phyloP scores from a whole-genome alignment of 441 rosid species.

The Sinapis alba region DNA sequence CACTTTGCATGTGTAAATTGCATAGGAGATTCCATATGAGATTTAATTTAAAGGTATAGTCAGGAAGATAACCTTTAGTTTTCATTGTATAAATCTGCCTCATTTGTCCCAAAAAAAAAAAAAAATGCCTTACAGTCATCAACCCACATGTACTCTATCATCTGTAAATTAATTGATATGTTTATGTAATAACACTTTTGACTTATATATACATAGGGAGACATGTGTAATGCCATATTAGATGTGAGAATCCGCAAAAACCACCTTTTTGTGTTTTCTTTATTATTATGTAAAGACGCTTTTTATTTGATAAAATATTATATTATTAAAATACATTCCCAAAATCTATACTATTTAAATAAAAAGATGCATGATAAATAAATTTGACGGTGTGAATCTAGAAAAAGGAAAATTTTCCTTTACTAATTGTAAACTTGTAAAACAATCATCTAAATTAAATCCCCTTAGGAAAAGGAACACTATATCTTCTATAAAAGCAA shows the following conservation, averaged over 20 bases:
- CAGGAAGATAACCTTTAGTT: conserved; percentile 13
- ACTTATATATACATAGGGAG: too few species aligned
- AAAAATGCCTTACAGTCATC: not conserved
- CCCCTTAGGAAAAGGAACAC: conserved; percentile 1
- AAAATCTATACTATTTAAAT: not conserved
- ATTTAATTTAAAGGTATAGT: not conserved
- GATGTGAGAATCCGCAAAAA: too few species aligned
- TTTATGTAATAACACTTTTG: not conserved
- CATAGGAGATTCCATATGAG: not conserved
- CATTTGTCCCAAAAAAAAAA: too few species aligned
- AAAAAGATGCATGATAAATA: not conserved
- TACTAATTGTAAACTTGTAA: not conserved
- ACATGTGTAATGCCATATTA: too few species aligned
- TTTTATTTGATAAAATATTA: not conserved
- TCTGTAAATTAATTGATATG: not conserved
- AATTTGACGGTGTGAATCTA: not conserved
- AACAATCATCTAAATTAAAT: conserved; percentile 4
- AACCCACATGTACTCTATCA: not conserved
- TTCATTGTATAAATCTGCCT: conserved; percentile 4
- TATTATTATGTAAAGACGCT: not conserved
- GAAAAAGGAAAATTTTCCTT: not conserved
- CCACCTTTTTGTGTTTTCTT: not conserved
- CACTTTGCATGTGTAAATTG: conserved; percentile 44
- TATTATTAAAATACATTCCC: not conserved
- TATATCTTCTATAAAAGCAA: conserved; percentile 1